Percentiles rank a stretch among this genome's conserved stretches.
These are phyloP conservation scores for Picochlorum sp. DNA, from an alignment of 139 green algal genomes.

Conservation along the genomic window DNA sequence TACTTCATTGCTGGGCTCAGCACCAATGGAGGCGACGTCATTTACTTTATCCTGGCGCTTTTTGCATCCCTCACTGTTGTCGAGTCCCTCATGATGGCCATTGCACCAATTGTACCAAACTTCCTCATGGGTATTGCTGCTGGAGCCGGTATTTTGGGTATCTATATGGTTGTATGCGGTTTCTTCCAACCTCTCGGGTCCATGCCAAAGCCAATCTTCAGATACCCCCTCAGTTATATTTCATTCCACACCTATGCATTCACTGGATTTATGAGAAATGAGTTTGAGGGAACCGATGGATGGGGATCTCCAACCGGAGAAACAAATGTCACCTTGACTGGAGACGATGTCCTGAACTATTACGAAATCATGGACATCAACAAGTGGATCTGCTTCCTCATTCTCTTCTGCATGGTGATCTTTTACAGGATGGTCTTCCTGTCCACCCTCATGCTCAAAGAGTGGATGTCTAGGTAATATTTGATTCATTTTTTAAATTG, in stretches of 20 bases:
- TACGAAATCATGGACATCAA: slow-evolving; percentile 37
- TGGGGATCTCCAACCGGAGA: slow-evolving; percentile 38
- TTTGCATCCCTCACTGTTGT: slow-evolving; percentile 34
- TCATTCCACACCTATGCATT: slow-evolving; percentile 54
- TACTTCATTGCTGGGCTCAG: slow-evolving; percentile 54
- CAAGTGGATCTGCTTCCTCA: slow-evolving; percentile 33
- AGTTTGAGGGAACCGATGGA: slow-evolving; percentile 28
- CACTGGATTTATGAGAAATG: slow-evolving; percentile 51
- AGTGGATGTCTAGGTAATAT: slow-evolving; percentile 10
- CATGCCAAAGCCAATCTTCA: slow-evolving; percentile 50
- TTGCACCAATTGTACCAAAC: slow-evolving; percentile 46
- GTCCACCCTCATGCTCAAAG: slow-evolving; percentile 31
- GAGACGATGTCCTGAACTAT: slow-evolving; percentile 24
- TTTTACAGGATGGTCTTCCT: slow-evolving; percentile 50
- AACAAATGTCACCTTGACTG: slow-evolving; percentile 15
- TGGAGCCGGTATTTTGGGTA: slow-evolving; percentile 50
- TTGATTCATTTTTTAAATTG: neutral
- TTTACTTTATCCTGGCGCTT: slow-evolving; percentile 58
- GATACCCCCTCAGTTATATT: slow-evolving; percentile 59
- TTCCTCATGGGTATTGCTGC: slow-evolving; percentile 58
- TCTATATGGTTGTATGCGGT: slow-evolving; percentile 56
- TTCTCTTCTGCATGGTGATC: slow-evolving; percentile 31
- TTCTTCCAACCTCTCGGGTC: slow-evolving; percentile 49
- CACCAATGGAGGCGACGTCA: slow-evolving; percentile 19
- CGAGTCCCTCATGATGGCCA: slow-evolving; percentile 57